phyloP scores from a whole-genome alignment of 208 protist species.

The Herpetomonas tarakana region DNA sequence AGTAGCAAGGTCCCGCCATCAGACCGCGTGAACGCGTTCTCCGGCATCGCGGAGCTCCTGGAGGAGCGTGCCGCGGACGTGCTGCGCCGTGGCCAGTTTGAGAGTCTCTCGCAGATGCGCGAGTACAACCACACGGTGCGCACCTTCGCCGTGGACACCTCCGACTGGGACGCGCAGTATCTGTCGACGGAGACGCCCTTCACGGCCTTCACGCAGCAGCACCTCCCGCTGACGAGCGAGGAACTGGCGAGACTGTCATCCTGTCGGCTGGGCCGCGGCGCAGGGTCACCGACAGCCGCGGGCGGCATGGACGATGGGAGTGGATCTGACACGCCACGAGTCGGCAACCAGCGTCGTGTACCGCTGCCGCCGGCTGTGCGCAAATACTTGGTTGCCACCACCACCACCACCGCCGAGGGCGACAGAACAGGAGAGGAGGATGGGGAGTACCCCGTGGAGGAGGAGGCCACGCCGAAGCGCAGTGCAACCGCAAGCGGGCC shows the following conservation, averaged over 20 bases:
- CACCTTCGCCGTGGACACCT: conserved; percentile 64
- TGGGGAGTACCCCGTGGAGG: conserved; percentile 1
- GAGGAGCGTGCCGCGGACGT: conserved; percentile 26
- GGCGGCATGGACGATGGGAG: too few relatives aligned
- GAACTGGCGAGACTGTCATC: conserved; percentile 2
- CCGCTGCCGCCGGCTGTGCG: conserved; percentile 4
- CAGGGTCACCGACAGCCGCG: too few relatives aligned
- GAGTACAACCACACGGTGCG: conserved; percentile 63
- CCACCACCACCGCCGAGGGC: neutral
- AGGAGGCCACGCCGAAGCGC: conserved; percentile 8
- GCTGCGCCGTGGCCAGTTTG: conserved; percentile 16
- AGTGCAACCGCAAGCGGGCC: neutral
- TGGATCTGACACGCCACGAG: neutral
- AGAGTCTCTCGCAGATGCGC: conserved; percentile 32
- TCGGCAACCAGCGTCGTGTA: neutral
- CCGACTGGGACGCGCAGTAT: conserved; percentile 55
- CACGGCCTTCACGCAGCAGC: conserved; percentile 33
- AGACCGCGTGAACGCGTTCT: conserved; percentile 27
- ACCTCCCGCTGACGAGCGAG: conserved; percentile 27
- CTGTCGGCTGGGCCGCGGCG: neutral
- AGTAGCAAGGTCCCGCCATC: conserved; percentile 12
- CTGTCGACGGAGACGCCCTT: conserved; percentile 24
- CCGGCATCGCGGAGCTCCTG: conserved; percentile 29
- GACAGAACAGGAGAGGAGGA: neutral
- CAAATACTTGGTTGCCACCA: too few relatives aligned